Evolutionary conservation across 306 rosid species (phyloP).

Genomic region (Adenanthera pavonina): DNA sequence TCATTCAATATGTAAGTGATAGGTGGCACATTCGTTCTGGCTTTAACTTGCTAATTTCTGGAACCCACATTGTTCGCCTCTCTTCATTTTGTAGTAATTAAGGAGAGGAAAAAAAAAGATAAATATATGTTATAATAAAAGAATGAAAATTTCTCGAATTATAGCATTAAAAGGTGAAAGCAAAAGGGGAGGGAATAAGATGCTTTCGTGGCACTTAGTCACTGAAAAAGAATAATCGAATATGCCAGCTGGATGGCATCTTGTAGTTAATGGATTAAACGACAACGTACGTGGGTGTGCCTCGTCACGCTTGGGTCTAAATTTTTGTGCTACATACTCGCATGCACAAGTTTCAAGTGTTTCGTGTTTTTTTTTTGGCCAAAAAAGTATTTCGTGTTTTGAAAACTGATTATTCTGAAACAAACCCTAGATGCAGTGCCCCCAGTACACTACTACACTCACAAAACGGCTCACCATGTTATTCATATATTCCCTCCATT

Average conservation of each 20-base stretch:
- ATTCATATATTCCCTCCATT: too few species aligned
- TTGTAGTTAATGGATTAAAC: background rate
- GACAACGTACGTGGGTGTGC: slow-evolving; percentile 22
- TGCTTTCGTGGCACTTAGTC: background rate
- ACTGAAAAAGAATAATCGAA: background rate
- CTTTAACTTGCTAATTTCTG: too few species aligned
- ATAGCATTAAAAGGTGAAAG: too few species aligned
- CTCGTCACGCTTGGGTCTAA: background rate
- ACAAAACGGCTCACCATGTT: background rate
- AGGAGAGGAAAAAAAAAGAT: too few species aligned
- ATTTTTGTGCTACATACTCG: background rate
- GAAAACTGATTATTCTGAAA: background rate
- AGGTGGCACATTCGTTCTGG: too few species aligned
- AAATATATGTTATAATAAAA: too few species aligned
- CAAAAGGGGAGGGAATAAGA: background rate
- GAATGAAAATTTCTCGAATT: too few species aligned
- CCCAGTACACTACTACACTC: background rate
- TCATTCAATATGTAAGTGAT: too few species aligned
- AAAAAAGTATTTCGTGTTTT: background rate
- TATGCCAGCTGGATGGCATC: slow-evolving; percentile 47
- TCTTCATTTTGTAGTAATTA: too few species aligned
- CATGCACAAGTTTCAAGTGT: background rate
- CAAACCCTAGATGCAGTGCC: background rate
- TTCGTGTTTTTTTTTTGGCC: too few species aligned
- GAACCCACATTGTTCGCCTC: too few species aligned